phyloP scores from a whole-genome alignment of 306 rosid species.

The Casuarina glauca region DNA sequence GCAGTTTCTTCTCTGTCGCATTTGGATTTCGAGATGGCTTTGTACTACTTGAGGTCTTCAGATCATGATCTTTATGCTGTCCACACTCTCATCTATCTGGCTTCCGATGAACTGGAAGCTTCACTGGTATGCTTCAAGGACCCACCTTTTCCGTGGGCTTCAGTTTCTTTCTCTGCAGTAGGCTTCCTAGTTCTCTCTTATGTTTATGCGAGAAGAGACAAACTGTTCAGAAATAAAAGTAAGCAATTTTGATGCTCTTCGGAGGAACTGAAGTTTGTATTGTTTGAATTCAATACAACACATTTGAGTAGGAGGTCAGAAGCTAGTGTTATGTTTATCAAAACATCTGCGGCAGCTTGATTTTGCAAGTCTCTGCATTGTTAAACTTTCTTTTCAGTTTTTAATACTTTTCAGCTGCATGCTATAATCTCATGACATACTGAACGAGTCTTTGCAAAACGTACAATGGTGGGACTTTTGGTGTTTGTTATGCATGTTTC shows the following conservation, averaged over 20 bases:
- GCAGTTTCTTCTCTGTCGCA: slow-evolving; percentile 82
- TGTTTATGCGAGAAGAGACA: slow-evolving; percentile 60
- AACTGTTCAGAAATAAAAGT: slow-evolving; percentile 79
- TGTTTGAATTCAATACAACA: slow-evolving; percentile 42
- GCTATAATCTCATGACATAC: not conserved
- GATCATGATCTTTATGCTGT: slow-evolving; percentile 90
- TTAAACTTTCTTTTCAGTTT: not conserved
- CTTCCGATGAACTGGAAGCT: slow-evolving; percentile 83
- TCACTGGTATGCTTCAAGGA: slow-evolving; percentile 89
- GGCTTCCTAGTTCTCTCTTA: slow-evolving; percentile 61
- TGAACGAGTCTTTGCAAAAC: not conserved
- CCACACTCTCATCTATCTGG: slow-evolving; percentile 76
- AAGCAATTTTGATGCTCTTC: slow-evolving; percentile 79
- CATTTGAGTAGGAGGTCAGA: slow-evolving; percentile 43
- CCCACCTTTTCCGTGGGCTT: slow-evolving; percentile 85
- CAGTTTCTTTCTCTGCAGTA: slow-evolving; percentile 43
- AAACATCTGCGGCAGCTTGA: slow-evolving; percentile 26
- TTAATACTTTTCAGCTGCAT: not conserved
- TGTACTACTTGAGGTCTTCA: slow-evolving; percentile 73
- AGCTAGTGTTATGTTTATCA: slow-evolving; percentile 32
- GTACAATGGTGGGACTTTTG: not conserved
- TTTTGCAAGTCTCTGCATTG: slow-evolving; percentile 23
- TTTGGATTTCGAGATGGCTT: slow-evolving; percentile 83
- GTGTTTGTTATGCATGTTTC: slow-evolving; percentile 1
- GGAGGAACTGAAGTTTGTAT: slow-evolving; percentile 47